Evolutionary conservation across 257 asterid species (phyloP).

Genomic region (Ballota nigra): DNA sequence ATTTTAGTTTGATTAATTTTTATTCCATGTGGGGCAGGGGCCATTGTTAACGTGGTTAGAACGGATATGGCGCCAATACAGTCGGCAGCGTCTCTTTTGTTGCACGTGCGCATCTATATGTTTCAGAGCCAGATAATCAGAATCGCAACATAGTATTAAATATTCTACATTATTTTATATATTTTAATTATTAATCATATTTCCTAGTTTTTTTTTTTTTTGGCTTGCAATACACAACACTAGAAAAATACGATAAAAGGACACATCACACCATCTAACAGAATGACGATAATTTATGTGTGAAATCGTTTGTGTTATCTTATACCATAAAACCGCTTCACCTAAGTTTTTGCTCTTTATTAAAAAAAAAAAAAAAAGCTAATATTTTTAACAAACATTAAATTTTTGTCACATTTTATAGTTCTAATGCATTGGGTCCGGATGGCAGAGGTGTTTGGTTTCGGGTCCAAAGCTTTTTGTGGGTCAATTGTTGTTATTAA

Average conservation of each 20-base stretch:
- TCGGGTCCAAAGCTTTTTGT: neutral
- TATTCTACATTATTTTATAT: too few relatives aligned
- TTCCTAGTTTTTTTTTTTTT: too few relatives aligned
- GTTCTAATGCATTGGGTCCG: neutral
- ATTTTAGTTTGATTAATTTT: too few relatives aligned
- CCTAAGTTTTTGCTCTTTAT: too few relatives aligned
- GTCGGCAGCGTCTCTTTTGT: slow-evolving; percentile 7
- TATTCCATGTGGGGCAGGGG: slow-evolving; percentile 13
- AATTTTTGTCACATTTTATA: neutral
- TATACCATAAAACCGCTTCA: too few relatives aligned
- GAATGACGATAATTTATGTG: too few relatives aligned
- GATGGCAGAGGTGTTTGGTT: neutral
- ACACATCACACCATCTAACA: neutral
- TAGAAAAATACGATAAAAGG: neutral
- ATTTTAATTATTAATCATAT: too few relatives aligned
- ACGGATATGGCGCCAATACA: slow-evolving; percentile 26
- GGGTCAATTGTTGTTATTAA: neutral
- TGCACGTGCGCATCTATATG: slow-evolving; percentile 22
- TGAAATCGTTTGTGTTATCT: too few relatives aligned
- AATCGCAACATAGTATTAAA: too few relatives aligned
- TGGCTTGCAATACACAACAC: neutral
- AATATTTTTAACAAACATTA: too few relatives aligned
- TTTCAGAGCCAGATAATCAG: neutral
- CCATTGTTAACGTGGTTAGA: slow-evolving; percentile 20
- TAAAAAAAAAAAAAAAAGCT: neutral